Conservation (phyloP, 2,329 filamentous ascomycete species). For the Paracorniculantispora psalliotae region DNA sequence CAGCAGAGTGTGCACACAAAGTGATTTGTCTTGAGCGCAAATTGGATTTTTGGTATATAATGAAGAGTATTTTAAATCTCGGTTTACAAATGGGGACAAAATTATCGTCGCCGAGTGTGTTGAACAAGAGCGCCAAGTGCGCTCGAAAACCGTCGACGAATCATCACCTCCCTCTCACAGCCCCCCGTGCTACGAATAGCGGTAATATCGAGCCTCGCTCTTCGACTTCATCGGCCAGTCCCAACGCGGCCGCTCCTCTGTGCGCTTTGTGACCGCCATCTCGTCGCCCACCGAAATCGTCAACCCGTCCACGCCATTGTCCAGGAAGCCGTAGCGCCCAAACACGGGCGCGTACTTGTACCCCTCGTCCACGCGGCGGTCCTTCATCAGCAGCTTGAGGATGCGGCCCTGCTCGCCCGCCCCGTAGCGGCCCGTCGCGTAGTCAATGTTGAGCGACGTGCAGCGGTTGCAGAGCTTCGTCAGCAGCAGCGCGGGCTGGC, state of each 20-base stretch:
- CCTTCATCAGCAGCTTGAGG: constrained; percentile 64
- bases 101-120: neutral
- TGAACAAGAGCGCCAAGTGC: neutral
- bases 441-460: constrained; percentile 66
- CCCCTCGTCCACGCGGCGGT: constrained; percentile 66
- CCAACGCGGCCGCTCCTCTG: constrained; percentile 47
- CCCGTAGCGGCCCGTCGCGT: constrained; percentile 55
- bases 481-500: constrained; percentile 43
- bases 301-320: constrained; percentile 20
- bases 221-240: constrained; percentile 39
- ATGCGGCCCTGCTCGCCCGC: constrained; percentile 54
- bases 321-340: constrained; percentile 65
- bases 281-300: constrained; percentile 51
- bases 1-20: neutral
- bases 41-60: neutral
- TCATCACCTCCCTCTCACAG: neutral
- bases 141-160: neutral
- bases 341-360: constrained; percentile 65
- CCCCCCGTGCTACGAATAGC: neutral
- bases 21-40: neutral
- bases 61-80: neutral
- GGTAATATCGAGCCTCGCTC: constrained; percentile 23
- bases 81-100: neutral
- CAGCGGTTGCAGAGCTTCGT: constrained; percentile 69
- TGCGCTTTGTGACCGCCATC: constrained; percentile 46